Base-by-base conservation (phyloP, 495 filamentous ascomycete species). In the Cercophora sp. region DNA sequence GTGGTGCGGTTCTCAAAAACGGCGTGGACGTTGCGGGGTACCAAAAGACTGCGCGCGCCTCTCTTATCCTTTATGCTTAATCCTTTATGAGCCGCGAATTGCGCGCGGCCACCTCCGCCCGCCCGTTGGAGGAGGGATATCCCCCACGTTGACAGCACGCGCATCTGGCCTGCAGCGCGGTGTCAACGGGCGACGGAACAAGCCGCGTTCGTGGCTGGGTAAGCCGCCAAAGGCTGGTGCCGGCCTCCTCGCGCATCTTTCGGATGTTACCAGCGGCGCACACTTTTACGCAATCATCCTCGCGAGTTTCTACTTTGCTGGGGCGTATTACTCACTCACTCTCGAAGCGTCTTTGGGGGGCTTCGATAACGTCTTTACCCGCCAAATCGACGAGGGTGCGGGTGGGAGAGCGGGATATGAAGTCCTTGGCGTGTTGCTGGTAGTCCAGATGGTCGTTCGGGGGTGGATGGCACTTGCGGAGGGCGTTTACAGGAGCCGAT, bases 231-330 rank as follows among this genome's bases (percentile, higher is more conserved):
- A n/a, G n/a, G n/a, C n/a, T n/a, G n/a, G n/a, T n/a, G n/a, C n/a
- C n/a, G n/a, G n/a, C n/a, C n/a, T 94, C 34, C 79, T 96, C 15
- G 74, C 81, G 9, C 84, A 98, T 66, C 82, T 98, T 4, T 75
- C 86, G 43, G 83, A 85, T 3, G 74, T 96, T 31, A 96, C 91
- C 1, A 90, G 85, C 11, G 77, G 88, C 6, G 84, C 90, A 5
- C 90, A 88, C 16, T 66, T 96, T 40, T 91, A 91, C 61, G 93
- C 91, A 13, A 56, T 89, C 9, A 85, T 82, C 32, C 81, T 98
- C 10, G 87, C 91, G 0, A 80, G 87, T 5, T 98, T 98, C 75
- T 98, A 98, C 71, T 96, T 98, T 72, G 85, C 86, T 2, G 93
- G 93, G 47, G 85, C 88, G 13, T 97, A 98, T 72, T 96, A 97